phyloP scores from a whole-genome alignment of 805 yeast species.

The Candida lessepsii region DNA sequence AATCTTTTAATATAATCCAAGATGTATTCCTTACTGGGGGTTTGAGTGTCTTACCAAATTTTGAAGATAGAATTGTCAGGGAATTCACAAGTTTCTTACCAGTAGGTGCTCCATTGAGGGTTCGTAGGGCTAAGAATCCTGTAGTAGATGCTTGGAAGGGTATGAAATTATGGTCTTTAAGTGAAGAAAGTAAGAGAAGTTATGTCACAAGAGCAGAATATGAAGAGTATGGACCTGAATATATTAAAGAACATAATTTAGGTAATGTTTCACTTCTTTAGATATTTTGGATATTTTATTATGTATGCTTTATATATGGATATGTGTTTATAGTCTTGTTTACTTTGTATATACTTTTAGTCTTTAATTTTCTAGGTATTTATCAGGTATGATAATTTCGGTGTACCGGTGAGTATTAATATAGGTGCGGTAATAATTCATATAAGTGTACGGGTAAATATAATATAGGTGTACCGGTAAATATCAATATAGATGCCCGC shows the following conservation, averaged over 20 bases:
- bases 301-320: too few species aligned
- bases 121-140: conserved; percentile 67
- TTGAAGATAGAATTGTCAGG: conserved; percentile 60
- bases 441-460: too few species aligned
- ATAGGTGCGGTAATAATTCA: too few species aligned
- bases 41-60: conserved; percentile 60
- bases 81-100: conserved; percentile 79
- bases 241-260: conserved; percentile 78
- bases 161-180: conserved; percentile 74
- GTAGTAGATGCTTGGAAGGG: conserved; percentile 89
- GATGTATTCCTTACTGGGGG: conserved; percentile 91
- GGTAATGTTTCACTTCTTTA: conserved; percentile 53
- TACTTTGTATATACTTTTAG: too few species aligned
- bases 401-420: too few species aligned
- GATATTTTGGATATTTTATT: too few species aligned
- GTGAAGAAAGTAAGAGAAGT: conserved; percentile 43
- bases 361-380: too few species aligned
- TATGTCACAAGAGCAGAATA: conserved; percentile 71
- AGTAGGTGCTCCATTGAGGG: conserved; percentile 55
- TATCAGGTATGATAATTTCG: too few species aligned
- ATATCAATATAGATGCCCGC: too few species aligned
- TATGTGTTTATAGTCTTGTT: too few species aligned
- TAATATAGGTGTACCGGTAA: too few species aligned
- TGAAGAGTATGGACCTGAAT: conserved; percentile 86
- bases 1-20: conserved; percentile 49